Conservation (phyloP, 257 asterid species). For the Ilex asprella region DNA sequence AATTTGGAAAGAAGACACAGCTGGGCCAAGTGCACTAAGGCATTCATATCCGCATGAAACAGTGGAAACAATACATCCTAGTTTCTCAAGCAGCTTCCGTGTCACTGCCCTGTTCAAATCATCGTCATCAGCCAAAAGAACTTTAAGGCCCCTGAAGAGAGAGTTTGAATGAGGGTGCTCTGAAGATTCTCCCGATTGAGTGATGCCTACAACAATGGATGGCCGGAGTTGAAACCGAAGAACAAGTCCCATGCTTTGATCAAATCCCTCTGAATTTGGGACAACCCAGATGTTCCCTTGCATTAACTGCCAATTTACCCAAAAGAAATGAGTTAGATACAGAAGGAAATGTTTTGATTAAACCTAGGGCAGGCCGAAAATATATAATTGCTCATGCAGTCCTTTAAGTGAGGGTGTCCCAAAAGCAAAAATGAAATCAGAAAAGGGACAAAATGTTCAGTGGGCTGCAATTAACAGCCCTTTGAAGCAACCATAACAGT, state of each 20-base stretch:
- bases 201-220: constrained; percentile 29
- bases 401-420: too few species aligned
- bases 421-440: too few species aligned
- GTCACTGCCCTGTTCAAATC: constrained; percentile 74
- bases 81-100: constrained; percentile 66
- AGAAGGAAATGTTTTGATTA: too few species aligned
- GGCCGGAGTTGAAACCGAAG: constrained; percentile 61
- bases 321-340: too few species aligned
- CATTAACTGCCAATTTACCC: constrained; percentile 57
- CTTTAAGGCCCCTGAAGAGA: constrained; percentile 51
- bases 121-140: constrained; percentile 77
- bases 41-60: constrained; percentile 85
- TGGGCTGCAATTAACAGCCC: too few species aligned
- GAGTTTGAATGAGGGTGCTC: constrained; percentile 41
- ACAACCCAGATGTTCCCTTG: constrained; percentile 83
- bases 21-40: constrained; percentile 49
- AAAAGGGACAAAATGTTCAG: too few species aligned
- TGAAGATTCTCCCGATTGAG: constrained; percentile 53
- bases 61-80: constrained; percentile 66
- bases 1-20: constrained; percentile 36
- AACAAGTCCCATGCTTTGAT: constrained; percentile 74
- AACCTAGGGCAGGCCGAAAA: too few species aligned
- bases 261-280: constrained; percentile 57
- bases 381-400: too few species aligned
- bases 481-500: too few species aligned